Evolutionary conservation across 306 rosid species (phyloP).

Genomic region (Vigna reflexopilosa): DNA sequence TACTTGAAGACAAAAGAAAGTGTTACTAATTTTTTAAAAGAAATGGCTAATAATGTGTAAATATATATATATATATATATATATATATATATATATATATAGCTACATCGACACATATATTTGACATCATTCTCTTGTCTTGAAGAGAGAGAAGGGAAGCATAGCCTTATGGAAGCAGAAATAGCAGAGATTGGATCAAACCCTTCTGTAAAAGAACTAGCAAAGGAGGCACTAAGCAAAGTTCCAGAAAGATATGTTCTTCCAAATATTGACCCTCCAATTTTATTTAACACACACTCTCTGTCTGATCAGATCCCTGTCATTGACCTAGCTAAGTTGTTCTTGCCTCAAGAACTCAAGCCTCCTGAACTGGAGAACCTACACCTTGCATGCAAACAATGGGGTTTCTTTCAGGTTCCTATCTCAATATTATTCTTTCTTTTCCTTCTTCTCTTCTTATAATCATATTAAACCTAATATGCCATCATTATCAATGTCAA

Average conservation of each 20-base stretch:
- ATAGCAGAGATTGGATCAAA: neutral
- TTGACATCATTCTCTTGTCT: conserved; percentile 14
- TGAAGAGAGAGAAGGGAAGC: neutral
- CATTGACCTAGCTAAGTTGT: conserved; percentile 49
- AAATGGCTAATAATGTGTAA: no score
- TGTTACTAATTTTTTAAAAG: no score
- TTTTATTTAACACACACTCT: conserved; percentile 9
- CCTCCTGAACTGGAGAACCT: conserved; percentile 47
- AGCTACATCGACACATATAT: neutral
- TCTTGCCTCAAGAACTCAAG: conserved; percentile 18
- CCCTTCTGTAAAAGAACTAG: conserved; percentile 35
- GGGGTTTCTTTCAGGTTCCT: conserved; percentile 63
- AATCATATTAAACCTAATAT: no score
- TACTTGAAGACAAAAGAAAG: no score
- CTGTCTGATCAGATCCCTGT: conserved; percentile 47
- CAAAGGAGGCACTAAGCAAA: conserved; percentile 18
- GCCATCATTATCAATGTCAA: no score
- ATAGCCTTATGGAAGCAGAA: neutral
- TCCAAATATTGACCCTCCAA: conserved; percentile 49
- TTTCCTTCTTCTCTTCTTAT: neutral
- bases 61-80: no score
- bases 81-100: no score
- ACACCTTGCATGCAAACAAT: conserved; percentile 55
- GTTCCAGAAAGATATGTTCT: conserved; percentile 51
- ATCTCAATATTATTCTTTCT: neutral